Percentiles rank a stretch among this genome's conserved stretches.
Conservation (phyloP, 2,329 filamentous ascomycete genomes). For the Myriosclerotinia curreyana region DNA sequence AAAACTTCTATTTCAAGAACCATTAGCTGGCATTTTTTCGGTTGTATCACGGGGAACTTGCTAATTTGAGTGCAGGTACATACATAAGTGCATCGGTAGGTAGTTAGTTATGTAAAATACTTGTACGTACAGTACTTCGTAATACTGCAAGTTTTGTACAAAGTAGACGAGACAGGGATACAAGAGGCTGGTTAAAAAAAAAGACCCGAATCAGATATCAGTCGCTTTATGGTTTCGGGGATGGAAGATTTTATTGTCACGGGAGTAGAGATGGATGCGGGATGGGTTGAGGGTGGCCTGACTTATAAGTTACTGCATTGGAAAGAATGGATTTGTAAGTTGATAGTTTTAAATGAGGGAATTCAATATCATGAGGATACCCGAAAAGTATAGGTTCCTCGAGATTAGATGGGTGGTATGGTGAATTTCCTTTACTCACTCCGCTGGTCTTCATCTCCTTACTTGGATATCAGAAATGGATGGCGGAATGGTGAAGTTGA, state of each 20-base stretch:
- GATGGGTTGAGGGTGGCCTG: neutral
- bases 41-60: conserved; percentile 5
- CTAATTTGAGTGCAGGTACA: neutral
- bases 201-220: conserved; percentile 2
- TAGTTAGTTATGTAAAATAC: neutral
- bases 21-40: conserved; percentile 6
- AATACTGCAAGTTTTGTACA: neutral
- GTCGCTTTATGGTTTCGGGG: neutral
- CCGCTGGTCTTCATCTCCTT: neutral
- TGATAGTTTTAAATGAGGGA: no score
- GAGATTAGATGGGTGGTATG: neutral
- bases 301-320: neutral
- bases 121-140: no score
- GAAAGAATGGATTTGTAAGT: neutral
- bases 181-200: conserved; percentile 18
- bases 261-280: conserved; percentile 3
- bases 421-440: neutral
- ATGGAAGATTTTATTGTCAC: neutral
- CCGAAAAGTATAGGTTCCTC: no score
- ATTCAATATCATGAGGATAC: conserved; percentile 1
- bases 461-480: neutral
- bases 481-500: neutral
- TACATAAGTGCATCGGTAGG: neutral
- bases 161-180: neutral
- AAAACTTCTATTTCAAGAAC: conserved; percentile 10